phyloP scores from a whole-genome alignment of 179 eudicot species.

The Beta lomatogona region DNA sequence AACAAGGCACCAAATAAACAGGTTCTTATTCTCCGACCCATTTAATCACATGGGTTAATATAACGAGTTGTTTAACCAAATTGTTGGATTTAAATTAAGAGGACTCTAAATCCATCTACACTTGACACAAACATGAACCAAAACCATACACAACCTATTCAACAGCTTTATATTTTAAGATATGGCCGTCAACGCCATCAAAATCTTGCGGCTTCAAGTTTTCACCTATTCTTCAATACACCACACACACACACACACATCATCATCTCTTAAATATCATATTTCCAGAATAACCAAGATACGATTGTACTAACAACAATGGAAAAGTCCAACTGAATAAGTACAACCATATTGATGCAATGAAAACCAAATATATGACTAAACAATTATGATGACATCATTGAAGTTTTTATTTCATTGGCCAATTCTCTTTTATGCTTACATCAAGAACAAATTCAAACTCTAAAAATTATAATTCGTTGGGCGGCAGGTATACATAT shows the following conservation, averaged over 20 bases:
- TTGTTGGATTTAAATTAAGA: too few species aligned
- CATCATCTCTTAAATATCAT: background rate
- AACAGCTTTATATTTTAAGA: background rate
- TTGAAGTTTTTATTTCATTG: slow-evolving; percentile 1
- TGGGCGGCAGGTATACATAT: background rate
- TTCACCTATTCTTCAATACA: background rate
- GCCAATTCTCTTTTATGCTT: slow-evolving; percentile 16
- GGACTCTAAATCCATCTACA: too few species aligned
- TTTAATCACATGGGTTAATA: background rate
- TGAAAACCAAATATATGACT: background rate
- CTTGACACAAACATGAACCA: background rate
- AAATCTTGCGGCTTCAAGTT: slow-evolving; percentile 16
- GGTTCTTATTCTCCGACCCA: background rate
- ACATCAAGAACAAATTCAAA: slow-evolving; percentile 11
- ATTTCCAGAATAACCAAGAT: background rate
- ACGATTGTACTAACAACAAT: too few species aligned
- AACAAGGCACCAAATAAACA: background rate
- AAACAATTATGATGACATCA: slow-evolving; percentile 2
- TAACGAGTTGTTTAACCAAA: background rate
- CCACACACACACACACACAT: background rate
- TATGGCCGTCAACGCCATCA: background rate
- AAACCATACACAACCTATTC: background rate
- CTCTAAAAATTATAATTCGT: background rate
- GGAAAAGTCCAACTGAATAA: background rate
- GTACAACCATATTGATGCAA: background rate